These are phyloP conservation scores for Phytophthora cryptogea DNA, from an alignment of 352 stramenopile genomes.

Conservation along the genomic window DNA sequence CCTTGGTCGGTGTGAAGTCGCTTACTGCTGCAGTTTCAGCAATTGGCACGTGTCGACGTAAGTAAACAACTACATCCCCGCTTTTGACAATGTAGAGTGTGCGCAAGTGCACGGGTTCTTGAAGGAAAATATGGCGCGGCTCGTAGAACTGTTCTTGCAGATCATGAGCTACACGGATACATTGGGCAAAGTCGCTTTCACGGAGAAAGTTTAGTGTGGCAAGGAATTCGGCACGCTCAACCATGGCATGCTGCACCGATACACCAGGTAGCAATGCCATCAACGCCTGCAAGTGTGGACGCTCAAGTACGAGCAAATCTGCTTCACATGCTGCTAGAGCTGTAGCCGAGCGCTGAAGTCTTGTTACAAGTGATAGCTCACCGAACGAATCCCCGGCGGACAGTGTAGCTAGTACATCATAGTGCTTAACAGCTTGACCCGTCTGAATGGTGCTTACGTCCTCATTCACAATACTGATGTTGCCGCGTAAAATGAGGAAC, in stretches of 20 bases:
- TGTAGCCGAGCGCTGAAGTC: conserved; percentile 69
- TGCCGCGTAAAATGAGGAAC: conserved; percentile 78
- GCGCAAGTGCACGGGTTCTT: conserved; percentile 47
- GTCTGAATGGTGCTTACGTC: conserved; percentile 43
- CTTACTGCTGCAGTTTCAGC: conserved; percentile 10
- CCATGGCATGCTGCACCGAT: conserved; percentile 70
- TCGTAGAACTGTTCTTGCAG: conserved; percentile 61
- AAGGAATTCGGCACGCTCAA: conserved; percentile 72
- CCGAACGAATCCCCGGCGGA: conserved; percentile 71
- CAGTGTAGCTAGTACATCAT: conserved; percentile 72
- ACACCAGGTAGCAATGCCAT: conserved; percentile 53
- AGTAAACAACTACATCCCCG: conserved; percentile 72
- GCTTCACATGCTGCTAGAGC: conserved; percentile 64
- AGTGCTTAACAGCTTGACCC: conserved; percentile 38
- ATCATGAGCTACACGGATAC: conserved; percentile 77
- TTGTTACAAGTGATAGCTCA: conserved; percentile 72
- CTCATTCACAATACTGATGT: conserved; percentile 82
- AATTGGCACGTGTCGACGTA: conserved; percentile 34
- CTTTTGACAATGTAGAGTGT: conserved; percentile 74
- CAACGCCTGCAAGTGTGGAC: conserved; percentile 49
- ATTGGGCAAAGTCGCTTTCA: conserved; percentile 64
- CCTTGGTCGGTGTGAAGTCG: conserved; percentile 13
- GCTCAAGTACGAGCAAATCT: conserved; percentile 79
- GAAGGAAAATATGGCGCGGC: conserved; percentile 63
- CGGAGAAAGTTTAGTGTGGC: conserved; percentile 60